Evolutionary conservation across 805 yeast species (phyloP).

Genomic region (Cyberlindnera meyerae): DNA sequence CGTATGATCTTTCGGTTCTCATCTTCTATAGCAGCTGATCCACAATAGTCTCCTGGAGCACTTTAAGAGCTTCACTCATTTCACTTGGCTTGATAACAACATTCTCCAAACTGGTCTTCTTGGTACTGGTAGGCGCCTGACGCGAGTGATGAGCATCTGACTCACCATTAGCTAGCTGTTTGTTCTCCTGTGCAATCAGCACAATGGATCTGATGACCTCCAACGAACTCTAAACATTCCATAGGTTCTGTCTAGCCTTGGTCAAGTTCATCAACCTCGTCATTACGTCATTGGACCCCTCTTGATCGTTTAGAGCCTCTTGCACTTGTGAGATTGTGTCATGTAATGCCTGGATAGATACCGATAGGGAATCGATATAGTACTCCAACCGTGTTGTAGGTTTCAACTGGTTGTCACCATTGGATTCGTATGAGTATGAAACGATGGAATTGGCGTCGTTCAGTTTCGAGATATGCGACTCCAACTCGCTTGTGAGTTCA

Average conservation of each 20-base stretch:
- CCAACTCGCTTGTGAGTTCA: slow-evolving; percentile 51
- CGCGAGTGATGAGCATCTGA: slow-evolving; percentile 1
- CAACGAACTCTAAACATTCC: slow-evolving; percentile 41
- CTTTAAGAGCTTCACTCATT: slow-evolving; percentile 36
- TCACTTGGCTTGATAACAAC: slow-evolving; percentile 29
- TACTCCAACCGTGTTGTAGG: slow-evolving; percentile 60
- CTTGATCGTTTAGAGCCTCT: no score
- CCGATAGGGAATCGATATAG: slow-evolving; percentile 55
- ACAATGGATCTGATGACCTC: slow-evolving; percentile 39
- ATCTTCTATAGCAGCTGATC: slow-evolving; percentile 32
- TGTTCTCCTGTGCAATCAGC: slow-evolving; percentile 23
- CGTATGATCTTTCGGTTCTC: slow-evolving; percentile 25
- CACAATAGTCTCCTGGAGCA: slow-evolving; percentile 41
- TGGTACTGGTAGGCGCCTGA: slow-evolving; percentile 21
- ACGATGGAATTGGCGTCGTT: slow-evolving; percentile 48
- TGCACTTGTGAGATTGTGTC: slow-evolving; percentile 35
- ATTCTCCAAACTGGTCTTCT: background rate
- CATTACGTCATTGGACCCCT: slow-evolving; percentile 3
- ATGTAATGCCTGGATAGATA: slow-evolving; percentile 52
- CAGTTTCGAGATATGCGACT: slow-evolving; percentile 42
- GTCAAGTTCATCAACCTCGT: slow-evolving; percentile 35
- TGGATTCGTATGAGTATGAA: slow-evolving; percentile 32
- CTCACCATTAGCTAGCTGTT: background rate
- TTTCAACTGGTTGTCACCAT: slow-evolving; percentile 25
- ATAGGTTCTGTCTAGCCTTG: slow-evolving; percentile 40